Evolutionary conservation across 345 rosid species (phyloP).

Genomic region (Corchorus olitorius): DNA sequence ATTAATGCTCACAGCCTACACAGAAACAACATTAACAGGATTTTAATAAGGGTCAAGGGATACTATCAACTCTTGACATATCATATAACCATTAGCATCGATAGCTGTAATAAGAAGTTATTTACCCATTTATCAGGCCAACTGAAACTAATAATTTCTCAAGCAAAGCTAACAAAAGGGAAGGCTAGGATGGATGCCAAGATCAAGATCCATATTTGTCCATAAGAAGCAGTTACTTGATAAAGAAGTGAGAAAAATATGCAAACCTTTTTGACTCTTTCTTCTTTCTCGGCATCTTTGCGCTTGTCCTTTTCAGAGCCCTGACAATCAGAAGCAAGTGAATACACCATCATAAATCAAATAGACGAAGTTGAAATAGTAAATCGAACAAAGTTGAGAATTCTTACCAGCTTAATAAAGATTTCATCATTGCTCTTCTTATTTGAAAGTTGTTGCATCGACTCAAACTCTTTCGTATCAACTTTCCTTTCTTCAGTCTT

Average conservation of each 20-base stretch:
- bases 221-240: neutral
- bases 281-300: slow-evolving; percentile 95
- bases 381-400: neutral
- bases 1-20: slow-evolving; percentile 83
- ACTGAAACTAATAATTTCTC: too few species aligned
- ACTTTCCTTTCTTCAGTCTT: slow-evolving; percentile 86
- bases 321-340: slow-evolving; percentile 37
- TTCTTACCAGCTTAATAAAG: slow-evolving; percentile 84
- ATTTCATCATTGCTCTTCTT: slow-evolving; percentile 83
- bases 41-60: neutral
- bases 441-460: slow-evolving; percentile 87
- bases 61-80: neutral
- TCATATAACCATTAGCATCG: neutral
- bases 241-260: neutral
- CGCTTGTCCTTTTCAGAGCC: slow-evolving; percentile 96
- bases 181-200: neutral
- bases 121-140: neutral
- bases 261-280: slow-evolving; percentile 79
- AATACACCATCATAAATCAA: neutral
- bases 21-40: neutral
- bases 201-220: neutral
- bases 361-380: neutral
- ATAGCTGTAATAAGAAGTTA: neutral
- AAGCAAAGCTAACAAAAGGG: neutral
- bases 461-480: slow-evolving; percentile 63